These are phyloP conservation scores for Solanum aculeatissimum DNA, from an alignment of 305 asterid species.

Conservation along the genomic window DNA sequence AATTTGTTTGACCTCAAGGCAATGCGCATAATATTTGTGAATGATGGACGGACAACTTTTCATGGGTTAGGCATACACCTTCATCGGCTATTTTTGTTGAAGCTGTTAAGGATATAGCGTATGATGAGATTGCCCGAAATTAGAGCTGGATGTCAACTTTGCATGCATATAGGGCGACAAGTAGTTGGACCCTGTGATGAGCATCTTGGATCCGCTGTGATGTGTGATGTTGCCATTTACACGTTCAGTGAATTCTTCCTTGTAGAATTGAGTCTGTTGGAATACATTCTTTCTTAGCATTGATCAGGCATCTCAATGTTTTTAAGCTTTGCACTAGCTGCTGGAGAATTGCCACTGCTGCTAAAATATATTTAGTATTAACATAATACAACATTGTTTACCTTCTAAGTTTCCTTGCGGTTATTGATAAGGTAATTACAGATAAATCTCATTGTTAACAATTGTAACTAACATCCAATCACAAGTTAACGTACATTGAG, in stretches of 20 bases:
- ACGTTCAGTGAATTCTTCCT: not conserved
- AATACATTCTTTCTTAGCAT: not conserved
- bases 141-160: not conserved
- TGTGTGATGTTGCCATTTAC: not conserved
- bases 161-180: not conserved
- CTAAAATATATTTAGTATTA: not conserved
- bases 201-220: not conserved
- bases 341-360: not conserved
- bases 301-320: not conserved
- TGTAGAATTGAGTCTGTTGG: not conserved
- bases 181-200: not conserved
- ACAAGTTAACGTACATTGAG: not conserved
- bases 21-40: not conserved
- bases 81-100: not conserved
- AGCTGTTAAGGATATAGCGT: not conserved
- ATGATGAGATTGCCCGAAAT: not conserved
- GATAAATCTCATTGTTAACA: not conserved
- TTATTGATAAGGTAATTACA: not conserved
- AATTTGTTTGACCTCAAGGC: not conserved
- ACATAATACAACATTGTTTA: not conserved
- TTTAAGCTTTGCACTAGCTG: not conserved
- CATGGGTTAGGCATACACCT: not conserved
- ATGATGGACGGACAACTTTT: not conserved
- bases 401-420: not conserved
- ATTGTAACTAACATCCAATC: not conserved